Percentiles rank a stretch among this genome's conserved stretches.
Evolutionary conservation across 352 stramenopile genomes (phyloP).

Genomic region (Plasmopara viticola): DNA sequence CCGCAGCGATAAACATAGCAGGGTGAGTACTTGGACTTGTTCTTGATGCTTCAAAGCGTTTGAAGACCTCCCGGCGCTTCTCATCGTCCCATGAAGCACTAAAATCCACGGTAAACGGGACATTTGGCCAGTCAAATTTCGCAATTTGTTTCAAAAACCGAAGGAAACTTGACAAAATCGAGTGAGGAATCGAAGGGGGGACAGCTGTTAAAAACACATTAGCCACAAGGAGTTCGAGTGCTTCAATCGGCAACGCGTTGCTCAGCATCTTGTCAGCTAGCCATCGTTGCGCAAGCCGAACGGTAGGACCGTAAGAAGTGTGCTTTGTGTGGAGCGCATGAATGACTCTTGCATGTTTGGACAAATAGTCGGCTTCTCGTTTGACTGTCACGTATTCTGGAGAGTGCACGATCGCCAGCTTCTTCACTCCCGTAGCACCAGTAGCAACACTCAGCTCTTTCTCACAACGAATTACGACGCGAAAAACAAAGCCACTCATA

Average conservation of each 20-base stretch:
- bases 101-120: conserved; percentile 69
- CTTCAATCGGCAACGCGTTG: conserved; percentile 61
- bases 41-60: conserved; percentile 70
- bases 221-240: conserved; percentile 74
- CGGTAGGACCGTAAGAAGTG: conserved; percentile 68
- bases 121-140: conserved; percentile 67
- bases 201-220: conserved; percentile 56
- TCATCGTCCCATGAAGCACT: conserved; percentile 55
- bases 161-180: conserved; percentile 73
- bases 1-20: conserved; percentile 69
- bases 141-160: conserved; percentile 70
- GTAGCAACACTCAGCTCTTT: conserved; percentile 66
- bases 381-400: conserved; percentile 56
- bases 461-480: conserved; percentile 71
- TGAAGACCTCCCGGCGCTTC: conserved; percentile 60
- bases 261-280: conserved; percentile 73
- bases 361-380: conserved; percentile 52
- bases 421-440: conserved; percentile 46
- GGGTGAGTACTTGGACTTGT: conserved; percentile 49
- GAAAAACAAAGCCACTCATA: conserved; percentile 76
- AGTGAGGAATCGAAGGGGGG: conserved; percentile 51
- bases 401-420: conserved; percentile 53
- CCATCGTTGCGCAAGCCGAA: conserved; percentile 79
- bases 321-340: conserved; percentile 78
- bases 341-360: conserved; percentile 62